Percentiles rank a stretch among this genome's conserved stretches.
Conservation (phyloP, 371 early-diverging fungal species). For the Entomophthora muscae region DNA sequence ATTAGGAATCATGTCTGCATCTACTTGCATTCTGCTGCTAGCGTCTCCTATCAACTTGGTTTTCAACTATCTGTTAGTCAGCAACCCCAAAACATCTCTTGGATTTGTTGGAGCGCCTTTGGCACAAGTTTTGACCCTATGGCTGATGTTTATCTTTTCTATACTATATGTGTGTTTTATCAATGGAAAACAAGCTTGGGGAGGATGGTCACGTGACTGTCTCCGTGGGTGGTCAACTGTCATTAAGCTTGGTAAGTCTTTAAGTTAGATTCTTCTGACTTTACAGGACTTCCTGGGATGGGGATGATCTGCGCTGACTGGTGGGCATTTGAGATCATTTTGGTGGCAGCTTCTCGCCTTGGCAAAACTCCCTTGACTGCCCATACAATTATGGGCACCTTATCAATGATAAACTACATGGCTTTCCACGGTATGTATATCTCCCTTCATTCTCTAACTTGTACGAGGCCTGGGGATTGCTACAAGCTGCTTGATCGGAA, state of each 20-base stretch:
- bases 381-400: constrained; percentile 63
- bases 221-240: constrained; percentile 41
- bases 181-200: constrained; percentile 56
- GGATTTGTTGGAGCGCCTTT: constrained; percentile 76
- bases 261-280: background rate
- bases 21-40: constrained; percentile 43
- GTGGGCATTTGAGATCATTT: constrained; percentile 54
- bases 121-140: constrained; percentile 54
- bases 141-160: constrained; percentile 38
- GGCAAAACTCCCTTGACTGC: constrained; percentile 65
- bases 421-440: constrained; percentile 23
- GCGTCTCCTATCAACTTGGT: constrained; percentile 53
- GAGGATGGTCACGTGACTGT: constrained; percentile 62
- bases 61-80: constrained; percentile 55
- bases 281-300: constrained; percentile 31
- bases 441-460: background rate
- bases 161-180: constrained; percentile 42
- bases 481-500: background rate
- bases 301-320: constrained; percentile 53
- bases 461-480: background rate
- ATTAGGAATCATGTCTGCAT: constrained; percentile 46
- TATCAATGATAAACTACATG: constrained; percentile 49
- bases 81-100: constrained; percentile 35
- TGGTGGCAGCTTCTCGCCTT: constrained; percentile 55
- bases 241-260: constrained; percentile 47